A percentile compares a stretch with the other conserved stretches of the same genome.
These are phyloP conservation scores for Amniculicola lignicola DNA, from an alignment of 495 filamentous ascomycete genomes.

Conservation along the genomic window DNA sequence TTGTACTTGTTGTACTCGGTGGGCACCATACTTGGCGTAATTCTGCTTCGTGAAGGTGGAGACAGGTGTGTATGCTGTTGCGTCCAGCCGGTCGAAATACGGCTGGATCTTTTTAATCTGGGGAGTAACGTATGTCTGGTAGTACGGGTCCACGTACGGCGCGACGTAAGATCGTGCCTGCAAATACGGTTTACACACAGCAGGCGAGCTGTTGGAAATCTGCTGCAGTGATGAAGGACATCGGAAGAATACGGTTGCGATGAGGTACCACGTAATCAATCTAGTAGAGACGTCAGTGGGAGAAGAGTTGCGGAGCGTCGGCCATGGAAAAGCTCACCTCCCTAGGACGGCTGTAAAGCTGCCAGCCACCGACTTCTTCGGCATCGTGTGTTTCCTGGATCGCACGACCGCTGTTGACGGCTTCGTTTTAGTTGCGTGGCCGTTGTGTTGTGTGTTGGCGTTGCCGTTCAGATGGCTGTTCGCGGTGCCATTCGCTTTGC, in stretches of 20 bases:
- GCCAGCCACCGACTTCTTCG: slow-evolving; percentile 11
- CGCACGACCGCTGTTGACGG: slow-evolving; percentile 3
- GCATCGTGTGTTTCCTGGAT: slow-evolving; percentile 5
- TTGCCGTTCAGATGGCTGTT: slow-evolving; percentile 18
- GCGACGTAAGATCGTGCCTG: slow-evolving; percentile 61
- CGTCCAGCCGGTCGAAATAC: slow-evolving; percentile 66
- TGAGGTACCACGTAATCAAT: slow-evolving; percentile 77
- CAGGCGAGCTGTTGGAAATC: slow-evolving; percentile 67
- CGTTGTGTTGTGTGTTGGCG: slow-evolving; percentile 7
- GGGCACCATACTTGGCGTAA: slow-evolving; percentile 73
- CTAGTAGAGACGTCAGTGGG: slow-evolving; percentile 47
- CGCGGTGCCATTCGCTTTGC: slow-evolving; percentile 15
- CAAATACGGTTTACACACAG: slow-evolving; percentile 82
- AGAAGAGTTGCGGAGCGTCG: too few species aligned
- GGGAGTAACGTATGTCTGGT: slow-evolving; percentile 74
- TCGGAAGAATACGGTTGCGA: slow-evolving; percentile 73
- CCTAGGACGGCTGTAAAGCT: slow-evolving; percentile 23
- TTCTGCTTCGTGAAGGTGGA: slow-evolving; percentile 58
- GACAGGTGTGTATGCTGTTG: slow-evolving; percentile 63
- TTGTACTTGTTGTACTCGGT: slow-evolving; percentile 64
- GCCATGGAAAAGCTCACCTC: slow-evolving; percentile 24
- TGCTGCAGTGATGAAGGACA: slow-evolving; percentile 70
- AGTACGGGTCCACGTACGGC: slow-evolving; percentile 84
- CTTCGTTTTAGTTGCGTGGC: slow-evolving; percentile 11
- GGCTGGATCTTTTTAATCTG: slow-evolving; percentile 75